Evolutionary conservation across 2,329 filamentous ascomycete species (phyloP).

Genomic region (Fusarium virguliforme): DNA sequence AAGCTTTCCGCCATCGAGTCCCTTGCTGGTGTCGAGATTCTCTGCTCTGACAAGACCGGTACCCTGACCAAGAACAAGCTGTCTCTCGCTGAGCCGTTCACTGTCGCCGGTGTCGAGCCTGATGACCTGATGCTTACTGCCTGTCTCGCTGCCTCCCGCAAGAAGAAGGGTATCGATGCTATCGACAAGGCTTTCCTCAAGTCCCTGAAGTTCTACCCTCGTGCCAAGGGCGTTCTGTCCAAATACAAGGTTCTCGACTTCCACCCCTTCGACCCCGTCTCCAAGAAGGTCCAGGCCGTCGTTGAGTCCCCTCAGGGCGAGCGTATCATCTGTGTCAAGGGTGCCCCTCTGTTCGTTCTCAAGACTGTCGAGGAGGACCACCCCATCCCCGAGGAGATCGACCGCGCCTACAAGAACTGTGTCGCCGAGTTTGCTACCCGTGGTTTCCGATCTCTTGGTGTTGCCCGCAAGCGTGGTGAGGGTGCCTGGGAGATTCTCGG

Average conservation of each 20-base stretch:
- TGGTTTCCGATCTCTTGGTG: slow-evolving; percentile 94
- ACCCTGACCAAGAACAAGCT: slow-evolving; percentile 96
- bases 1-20: slow-evolving; percentile 94
- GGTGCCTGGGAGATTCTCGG: slow-evolving; percentile 91
- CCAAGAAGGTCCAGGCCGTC: slow-evolving; percentile 90
- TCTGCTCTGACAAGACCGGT: slow-evolving; percentile 95
- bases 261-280: slow-evolving; percentile 91
- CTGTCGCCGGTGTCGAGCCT: slow-evolving; percentile 83
- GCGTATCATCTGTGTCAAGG: slow-evolving; percentile 91
- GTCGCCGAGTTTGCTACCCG: slow-evolving; percentile 92
- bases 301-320: slow-evolving; percentile 89
- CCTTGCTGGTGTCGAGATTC: slow-evolving; percentile 91
- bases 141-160: slow-evolving; percentile 89
- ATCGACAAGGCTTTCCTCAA: slow-evolving; percentile 97
- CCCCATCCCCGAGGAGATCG: slow-evolving; percentile 81
- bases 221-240: slow-evolving; percentile 83
- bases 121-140: slow-evolving; percentile 95
- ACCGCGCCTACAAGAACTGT: slow-evolving; percentile 91
- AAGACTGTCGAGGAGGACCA: slow-evolving; percentile 91
- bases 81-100: slow-evolving; percentile 87
- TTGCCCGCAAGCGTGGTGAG: slow-evolving; percentile 89
- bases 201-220: slow-evolving; percentile 85
- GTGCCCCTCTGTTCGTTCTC: slow-evolving; percentile 88
- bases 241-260: slow-evolving; percentile 91
- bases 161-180: slow-evolving; percentile 96